Evolutionary conservation across 179 eudicot species (phyloP).

Genomic region (Silene noctiflora): DNA sequence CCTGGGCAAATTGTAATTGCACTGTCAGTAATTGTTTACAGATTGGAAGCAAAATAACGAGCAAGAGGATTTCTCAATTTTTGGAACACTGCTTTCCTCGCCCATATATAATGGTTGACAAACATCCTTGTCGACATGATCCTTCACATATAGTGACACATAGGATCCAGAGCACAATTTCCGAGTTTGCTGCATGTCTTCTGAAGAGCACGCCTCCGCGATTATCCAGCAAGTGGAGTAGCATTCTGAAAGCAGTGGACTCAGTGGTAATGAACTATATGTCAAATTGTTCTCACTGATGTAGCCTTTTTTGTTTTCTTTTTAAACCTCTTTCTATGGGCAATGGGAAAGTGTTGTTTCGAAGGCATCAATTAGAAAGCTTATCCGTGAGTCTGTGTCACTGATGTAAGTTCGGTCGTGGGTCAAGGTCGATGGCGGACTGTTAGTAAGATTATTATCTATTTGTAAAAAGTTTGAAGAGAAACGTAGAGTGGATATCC

Average conservation of each 20-base stretch:
- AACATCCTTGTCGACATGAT: constrained; percentile 90
- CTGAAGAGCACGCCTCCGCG: constrained; percentile 39
- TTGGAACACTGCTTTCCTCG: constrained; percentile 64
- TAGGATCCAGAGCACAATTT: constrained; percentile 68
- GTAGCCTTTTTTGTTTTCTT: background rate
- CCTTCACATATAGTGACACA: constrained; percentile 89
- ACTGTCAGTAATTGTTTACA: constrained; percentile 26
- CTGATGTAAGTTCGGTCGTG: background rate
- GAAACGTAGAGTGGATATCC: background rate
- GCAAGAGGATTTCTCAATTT: constrained; percentile 75
- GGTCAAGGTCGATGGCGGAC: background rate
- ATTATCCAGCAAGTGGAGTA: constrained; percentile 48
- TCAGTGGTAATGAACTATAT: constrained; percentile 44
- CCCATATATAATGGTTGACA: constrained; percentile 71
- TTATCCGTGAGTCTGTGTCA: background rate
- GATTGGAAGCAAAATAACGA: constrained; percentile 88
- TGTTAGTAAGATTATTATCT: background rate
- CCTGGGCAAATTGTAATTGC: constrained; percentile 1
- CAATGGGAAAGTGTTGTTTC: background rate
- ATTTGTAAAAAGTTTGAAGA: background rate
- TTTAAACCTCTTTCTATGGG: background rate
- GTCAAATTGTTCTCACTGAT: background rate
- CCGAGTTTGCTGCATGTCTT: constrained; percentile 56
- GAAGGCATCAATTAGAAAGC: constrained; percentile 6
- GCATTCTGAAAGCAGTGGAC: constrained; percentile 51